Evolutionary conservation across 495 filamentous ascomycete species (phyloP).

Genomic region (Penicillium ucsense): DNA sequence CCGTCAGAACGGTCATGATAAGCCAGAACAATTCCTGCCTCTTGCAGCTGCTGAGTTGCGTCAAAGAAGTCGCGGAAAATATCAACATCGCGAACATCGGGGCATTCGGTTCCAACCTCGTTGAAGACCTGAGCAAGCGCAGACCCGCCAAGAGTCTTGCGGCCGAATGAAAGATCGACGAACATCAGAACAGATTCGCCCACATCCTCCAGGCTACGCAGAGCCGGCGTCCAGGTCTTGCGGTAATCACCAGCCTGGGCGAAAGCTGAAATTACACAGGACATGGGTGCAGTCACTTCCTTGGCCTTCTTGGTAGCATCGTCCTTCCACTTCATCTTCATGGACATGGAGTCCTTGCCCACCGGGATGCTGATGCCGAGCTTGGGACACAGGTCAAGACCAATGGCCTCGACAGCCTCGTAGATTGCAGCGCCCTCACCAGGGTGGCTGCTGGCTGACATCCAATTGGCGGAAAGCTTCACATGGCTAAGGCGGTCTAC

Average conservation of each 20-base stretch:
- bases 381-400: slow-evolving; percentile 74
- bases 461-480: slow-evolving; percentile 94
- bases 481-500: slow-evolving; percentile 66
- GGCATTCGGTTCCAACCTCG: slow-evolving; percentile 72
- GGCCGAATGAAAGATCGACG: slow-evolving; percentile 74
- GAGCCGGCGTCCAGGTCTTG: slow-evolving; percentile 87
- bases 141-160: slow-evolving; percentile 77
- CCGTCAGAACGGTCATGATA: slow-evolving; percentile 95
- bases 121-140: slow-evolving; percentile 89
- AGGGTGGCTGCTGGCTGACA: slow-evolving; percentile 87
- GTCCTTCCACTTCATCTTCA: slow-evolving; percentile 96
- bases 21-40: slow-evolving; percentile 78
- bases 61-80: slow-evolving; percentile 88
- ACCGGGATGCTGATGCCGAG: slow-evolving; percentile 89
- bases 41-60: slow-evolving; percentile 76
- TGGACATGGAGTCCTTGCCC: slow-evolving; percentile 95
- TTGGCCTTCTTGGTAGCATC: slow-evolving; percentile 53
- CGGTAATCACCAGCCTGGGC: slow-evolving; percentile 66
- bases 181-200: slow-evolving; percentile 85
- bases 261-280: slow-evolving; percentile 85
- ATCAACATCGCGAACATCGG: slow-evolving; percentile 74
- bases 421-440: slow-evolving; percentile 93
- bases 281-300: slow-evolving; percentile 86
- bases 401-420: slow-evolving; percentile 88
- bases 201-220: slow-evolving; percentile 73